These are phyloP conservation scores for Pelargonium cotyledonis DNA, from an alignment of 441 rosid genomes.

Conservation along the genomic window DNA sequence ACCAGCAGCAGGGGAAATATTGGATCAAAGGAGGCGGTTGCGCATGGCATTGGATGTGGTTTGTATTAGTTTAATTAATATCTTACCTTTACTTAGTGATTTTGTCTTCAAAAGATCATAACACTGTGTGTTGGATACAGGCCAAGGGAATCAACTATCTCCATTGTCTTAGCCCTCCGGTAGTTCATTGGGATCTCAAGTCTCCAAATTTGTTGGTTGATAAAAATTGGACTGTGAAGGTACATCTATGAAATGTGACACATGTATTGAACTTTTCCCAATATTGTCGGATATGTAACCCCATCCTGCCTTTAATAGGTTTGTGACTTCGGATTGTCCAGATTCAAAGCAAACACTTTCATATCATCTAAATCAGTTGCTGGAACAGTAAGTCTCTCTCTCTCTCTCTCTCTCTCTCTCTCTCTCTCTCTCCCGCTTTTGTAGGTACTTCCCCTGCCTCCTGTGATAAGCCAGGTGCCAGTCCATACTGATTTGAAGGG, in stretches of 20 bases:
- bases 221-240: constrained; percentile 94
- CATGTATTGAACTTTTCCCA: too few relatives aligned
- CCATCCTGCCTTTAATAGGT: constrained; percentile 37
- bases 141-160: constrained; percentile 96
- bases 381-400: constrained; percentile 68
- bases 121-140: constrained; percentile 38
- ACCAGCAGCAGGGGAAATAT: constrained; percentile 74
- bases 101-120: neutral
- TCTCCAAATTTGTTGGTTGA: constrained; percentile 93
- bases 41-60: constrained; percentile 98
- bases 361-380: constrained; percentile 94
- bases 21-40: constrained; percentile 79
- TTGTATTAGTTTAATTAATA: constrained; percentile 22
- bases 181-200: constrained; percentile 97
- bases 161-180: constrained; percentile 81
- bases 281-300: neutral
- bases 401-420: constrained; percentile 1
- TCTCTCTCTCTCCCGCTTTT: too few relatives aligned
- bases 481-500: too few relatives aligned
- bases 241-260: constrained; percentile 15
- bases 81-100: neutral
- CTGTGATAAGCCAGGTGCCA: too few relatives aligned
- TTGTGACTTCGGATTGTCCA: constrained; percentile 91
- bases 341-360: constrained; percentile 87
- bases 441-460: neutral